Evolutionary conservation across 169 alveolate species (phyloP).

Genomic region (Amoebophrya sp.): DNA sequence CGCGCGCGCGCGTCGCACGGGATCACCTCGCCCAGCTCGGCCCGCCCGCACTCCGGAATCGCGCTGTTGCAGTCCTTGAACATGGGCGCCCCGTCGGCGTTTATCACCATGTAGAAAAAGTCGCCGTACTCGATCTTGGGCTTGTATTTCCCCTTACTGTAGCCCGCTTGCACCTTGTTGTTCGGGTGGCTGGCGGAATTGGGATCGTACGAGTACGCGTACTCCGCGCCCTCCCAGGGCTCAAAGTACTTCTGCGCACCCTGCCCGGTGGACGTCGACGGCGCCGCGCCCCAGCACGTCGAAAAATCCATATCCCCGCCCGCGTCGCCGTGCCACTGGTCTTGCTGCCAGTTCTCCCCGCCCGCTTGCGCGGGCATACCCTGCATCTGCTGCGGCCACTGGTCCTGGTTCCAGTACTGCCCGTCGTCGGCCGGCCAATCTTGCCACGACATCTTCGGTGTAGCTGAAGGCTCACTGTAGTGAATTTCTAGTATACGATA

Average conservation of each 20-base stretch:
- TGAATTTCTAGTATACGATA: too few relatives aligned
- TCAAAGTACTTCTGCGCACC: not conserved
- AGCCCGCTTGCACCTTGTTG: not conserved
- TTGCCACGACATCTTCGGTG: not conserved
- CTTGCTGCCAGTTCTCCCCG: not conserved
- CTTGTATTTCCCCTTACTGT: not conserved
- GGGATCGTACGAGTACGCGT: too few relatives aligned
- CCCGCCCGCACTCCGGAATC: not conserved
- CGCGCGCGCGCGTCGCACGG: constrained; percentile 25
- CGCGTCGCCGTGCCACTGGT: not conserved
- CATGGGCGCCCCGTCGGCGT: constrained; percentile 12
- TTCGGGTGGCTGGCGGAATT: not conserved
- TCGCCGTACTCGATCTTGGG: not conserved
- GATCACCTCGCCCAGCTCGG: not conserved
- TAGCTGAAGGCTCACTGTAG: too few relatives aligned
- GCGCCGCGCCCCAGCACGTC: not conserved
- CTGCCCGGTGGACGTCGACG: not conserved
- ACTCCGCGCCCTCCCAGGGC: not conserved
- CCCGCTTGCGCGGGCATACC: not conserved
- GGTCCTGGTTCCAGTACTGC: not conserved
- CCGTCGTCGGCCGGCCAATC: not conserved
- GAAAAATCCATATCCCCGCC: not conserved
- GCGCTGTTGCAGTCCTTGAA: not conserved
- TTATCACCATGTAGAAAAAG: not conserved
- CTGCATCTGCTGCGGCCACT: not conserved